Evolutionary conservation across 495 filamentous ascomycete genomes (phyloP).

Genomic region (Aspergillus biplanus): DNA sequence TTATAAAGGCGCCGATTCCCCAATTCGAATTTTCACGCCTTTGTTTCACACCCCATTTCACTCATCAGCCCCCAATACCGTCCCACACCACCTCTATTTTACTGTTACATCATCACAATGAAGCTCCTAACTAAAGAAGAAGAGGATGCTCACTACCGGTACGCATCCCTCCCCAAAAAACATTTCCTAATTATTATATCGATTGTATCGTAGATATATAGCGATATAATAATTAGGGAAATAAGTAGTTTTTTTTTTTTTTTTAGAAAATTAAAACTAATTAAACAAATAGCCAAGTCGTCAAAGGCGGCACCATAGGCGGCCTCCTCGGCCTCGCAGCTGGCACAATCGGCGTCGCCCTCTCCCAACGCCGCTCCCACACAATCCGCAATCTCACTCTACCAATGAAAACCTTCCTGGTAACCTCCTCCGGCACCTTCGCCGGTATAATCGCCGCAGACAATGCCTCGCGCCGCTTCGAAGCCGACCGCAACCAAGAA

Average conservation of each 20-base stretch:
- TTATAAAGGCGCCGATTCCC: neutral
- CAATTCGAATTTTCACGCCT: neutral
- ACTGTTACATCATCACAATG: conserved; percentile 45
- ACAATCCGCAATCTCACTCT: conserved; percentile 79
- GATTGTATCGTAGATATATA: too few species aligned
- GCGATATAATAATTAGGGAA: too few species aligned
- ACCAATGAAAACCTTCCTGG: conserved; percentile 87
- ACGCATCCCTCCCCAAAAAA: conserved; percentile 21
- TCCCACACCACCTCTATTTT: too few species aligned
- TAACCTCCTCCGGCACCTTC: conserved; percentile 83
- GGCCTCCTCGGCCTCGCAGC: conserved; percentile 64
- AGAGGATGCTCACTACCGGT: conserved; percentile 70
- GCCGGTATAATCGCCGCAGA: conserved; percentile 85
- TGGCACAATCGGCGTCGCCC: conserved; percentile 65
- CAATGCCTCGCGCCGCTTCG: conserved; percentile 73
- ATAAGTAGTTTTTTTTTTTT: neutral
- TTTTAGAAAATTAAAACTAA: conserved; percentile 25
- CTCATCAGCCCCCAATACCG: neutral
- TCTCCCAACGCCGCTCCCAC: conserved; percentile 65
- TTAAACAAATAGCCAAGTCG: conserved; percentile 55
- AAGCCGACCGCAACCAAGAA: conserved; percentile 66
- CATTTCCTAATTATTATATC: neutral
- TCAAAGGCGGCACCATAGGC: conserved; percentile 79
- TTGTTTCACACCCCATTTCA: neutral
- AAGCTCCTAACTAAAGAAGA: conserved; percentile 95